Base-by-base conservation (phyloP, 192 early-diverging fungal species). In the Coemansia sp. region DNA sequence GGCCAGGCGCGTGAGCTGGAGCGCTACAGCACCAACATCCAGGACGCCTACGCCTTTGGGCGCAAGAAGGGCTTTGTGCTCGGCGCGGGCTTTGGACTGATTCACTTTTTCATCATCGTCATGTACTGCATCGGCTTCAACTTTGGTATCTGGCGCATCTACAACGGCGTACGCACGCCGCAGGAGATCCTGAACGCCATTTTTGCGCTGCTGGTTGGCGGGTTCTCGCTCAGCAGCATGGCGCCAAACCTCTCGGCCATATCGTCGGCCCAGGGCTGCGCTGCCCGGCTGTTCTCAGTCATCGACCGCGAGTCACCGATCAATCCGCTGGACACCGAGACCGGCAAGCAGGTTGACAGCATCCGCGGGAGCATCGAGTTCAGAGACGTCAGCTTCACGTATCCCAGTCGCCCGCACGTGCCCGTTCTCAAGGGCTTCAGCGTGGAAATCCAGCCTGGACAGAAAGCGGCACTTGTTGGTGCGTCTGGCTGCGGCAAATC, bases 381-480 rank as follows among this genome's bases (percentile, higher is more conserved):
- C 74, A 76, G 73, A 22, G 78, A 95, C 68, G 88, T 98, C 12
- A 69, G 85, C 18, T 98, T 98, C 76, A 73, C 71, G 52, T 98
- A 98, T 68, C 95, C 94, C 9, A 81, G 87, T 18, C 88, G 92
- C 12, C 89, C 91, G 1, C 90, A 93, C 61, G 89, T 95, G 0
- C 76, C 77, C 3, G 87, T 98, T 40, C 80, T 98, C 61, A 86
- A 92, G 57, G 82, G 88, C 55, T 84, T 96, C 60, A 85, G 68
- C 62, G 74, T 97, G 21, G 86, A 77, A 13, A 87, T 95, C 64
- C 67, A 76, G 42, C 80, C 90, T 36, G 94, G 95, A 18, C 79
- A 87, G 64, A 93, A 90, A 19, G 86, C 93, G 13, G 95, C 93
- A 7, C 85, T 97, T 54, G 95, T 95, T 11, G 95, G 95, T 56